phyloP scores from a whole-genome alignment of 495 filamentous ascomycete genomes.

The Tetracladium marchalianum region DNA sequence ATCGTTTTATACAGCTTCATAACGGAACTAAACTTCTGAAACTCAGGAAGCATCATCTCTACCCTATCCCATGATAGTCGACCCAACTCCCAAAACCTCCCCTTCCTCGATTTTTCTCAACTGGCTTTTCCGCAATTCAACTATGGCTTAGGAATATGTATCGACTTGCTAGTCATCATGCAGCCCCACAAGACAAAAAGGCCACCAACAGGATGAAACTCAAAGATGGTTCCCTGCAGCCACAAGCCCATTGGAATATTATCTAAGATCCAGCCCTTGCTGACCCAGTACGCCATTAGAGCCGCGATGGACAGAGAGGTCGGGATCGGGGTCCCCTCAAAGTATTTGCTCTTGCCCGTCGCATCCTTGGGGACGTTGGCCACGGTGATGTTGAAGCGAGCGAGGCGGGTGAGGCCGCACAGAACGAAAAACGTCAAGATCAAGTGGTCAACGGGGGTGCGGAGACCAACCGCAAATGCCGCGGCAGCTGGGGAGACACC shows the following conservation, averaged over 20 bases:
- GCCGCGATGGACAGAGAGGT: constrained; percentile 71
- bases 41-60: no score
- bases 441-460: constrained; percentile 77
- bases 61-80: no score
- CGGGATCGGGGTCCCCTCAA: constrained; percentile 94
- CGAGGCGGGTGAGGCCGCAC: constrained; percentile 86
- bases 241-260: constrained; percentile 60
- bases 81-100: no score
- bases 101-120: background rate
- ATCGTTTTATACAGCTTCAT: no score
- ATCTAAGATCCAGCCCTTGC: constrained; percentile 67
- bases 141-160: constrained; percentile 94
- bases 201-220: constrained; percentile 77
- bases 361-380: constrained; percentile 80
- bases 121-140: background rate
- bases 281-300: constrained; percentile 85
- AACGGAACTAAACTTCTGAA: no score
- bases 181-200: constrained; percentile 81
- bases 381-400: constrained; percentile 95
- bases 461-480: constrained; percentile 84
- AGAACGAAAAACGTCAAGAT: constrained; percentile 86
- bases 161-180: constrained; percentile 85
- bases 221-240: constrained; percentile 55
- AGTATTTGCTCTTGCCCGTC: constrained; percentile 83
- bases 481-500: constrained; percentile 79